Evolutionary conservation across 768 basidiomycete genomes (phyloP).

Genomic region (Tulasnella sp.): DNA sequence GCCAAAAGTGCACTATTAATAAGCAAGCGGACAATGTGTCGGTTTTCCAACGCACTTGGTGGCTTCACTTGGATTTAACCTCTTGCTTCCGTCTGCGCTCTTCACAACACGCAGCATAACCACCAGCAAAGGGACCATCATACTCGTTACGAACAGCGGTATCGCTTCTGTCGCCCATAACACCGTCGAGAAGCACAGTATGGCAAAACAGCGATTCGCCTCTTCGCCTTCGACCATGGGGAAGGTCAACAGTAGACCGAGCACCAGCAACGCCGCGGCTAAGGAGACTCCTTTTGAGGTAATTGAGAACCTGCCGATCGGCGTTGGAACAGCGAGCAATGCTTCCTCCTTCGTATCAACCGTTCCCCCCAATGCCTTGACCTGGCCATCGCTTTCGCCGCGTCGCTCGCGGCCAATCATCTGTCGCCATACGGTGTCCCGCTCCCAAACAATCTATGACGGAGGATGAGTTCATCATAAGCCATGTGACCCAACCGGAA

Average conservation of each 20-base stretch:
- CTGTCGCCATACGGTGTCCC: conserved; percentile 94
- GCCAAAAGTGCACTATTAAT: neutral
- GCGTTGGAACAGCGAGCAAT: conserved; percentile 41
- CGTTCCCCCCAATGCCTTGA: conserved; percentile 22
- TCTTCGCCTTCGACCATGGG: conserved; percentile 47
- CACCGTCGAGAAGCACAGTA: conserved; percentile 80
- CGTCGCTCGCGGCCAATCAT: conserved; percentile 80
- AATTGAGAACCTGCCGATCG: conserved; percentile 52
- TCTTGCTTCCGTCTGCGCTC: neutral
- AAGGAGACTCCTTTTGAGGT: conserved; percentile 52
- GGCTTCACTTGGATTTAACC: conserved; percentile 41
- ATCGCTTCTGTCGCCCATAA: conserved; percentile 98
- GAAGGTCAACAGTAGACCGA: conserved; percentile 50
- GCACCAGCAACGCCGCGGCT: conserved; percentile 42
- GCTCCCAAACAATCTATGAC: conserved; percentile 76
- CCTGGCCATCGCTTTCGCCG: conserved; percentile 37
- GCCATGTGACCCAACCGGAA: conserved; percentile 11
- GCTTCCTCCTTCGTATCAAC: conserved; percentile 36
- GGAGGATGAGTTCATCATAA: neutral
- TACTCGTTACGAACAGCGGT: conserved; percentile 94
- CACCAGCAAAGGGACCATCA: conserved; percentile 75
- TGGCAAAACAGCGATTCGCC: conserved; percentile 83
- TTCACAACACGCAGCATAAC: conserved; percentile 69
- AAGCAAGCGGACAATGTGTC: neutral
- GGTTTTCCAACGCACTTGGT: conserved; percentile 49